Evolutionary conservation across 805 yeast species (phyloP).

Genomic region (Zygosaccharomyces rouxii): DNA sequence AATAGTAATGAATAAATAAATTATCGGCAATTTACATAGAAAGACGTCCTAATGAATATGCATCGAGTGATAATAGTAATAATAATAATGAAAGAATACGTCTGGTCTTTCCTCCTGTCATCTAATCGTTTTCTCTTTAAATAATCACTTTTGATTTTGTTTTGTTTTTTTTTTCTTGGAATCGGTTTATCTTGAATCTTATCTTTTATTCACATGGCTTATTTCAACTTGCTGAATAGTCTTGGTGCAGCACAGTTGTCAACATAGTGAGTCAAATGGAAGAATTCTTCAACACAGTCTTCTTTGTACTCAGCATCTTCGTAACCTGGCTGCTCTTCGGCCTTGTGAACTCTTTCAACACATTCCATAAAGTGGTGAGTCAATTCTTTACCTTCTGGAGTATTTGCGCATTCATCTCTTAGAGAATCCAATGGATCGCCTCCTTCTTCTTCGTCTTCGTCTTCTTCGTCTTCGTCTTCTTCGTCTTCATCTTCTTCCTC

Average conservation of each 20-base stretch:
- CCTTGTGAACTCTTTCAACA: slow-evolving; percentile 89
- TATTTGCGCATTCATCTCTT: slow-evolving; percentile 63
- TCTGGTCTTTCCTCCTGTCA: slow-evolving; percentile 5
- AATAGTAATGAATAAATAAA: slow-evolving; percentile 7
- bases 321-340: slow-evolving; percentile 78
- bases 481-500: slow-evolving; percentile 37
- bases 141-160: not conserved
- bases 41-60: slow-evolving; percentile 7
- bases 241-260: slow-evolving; percentile 90
- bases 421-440: slow-evolving; percentile 63
- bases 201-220: slow-evolving; percentile 24
- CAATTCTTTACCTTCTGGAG: slow-evolving; percentile 63
- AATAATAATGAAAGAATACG: slow-evolving; percentile 1
- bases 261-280: slow-evolving; percentile 92
- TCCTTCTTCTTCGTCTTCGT: slow-evolving; percentile 63
- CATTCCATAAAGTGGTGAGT: slow-evolving; percentile 93
- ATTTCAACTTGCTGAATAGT: slow-evolving; percentile 81
- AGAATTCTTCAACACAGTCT: slow-evolving; percentile 97
- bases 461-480: slow-evolving; percentile 61
- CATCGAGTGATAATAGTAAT: slow-evolving; percentile 2
- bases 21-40: slow-evolving; percentile 8
- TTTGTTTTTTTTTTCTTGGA: not conserved
- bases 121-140: slow-evolving; percentile 3
- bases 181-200: not conserved
- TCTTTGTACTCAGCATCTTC: slow-evolving; percentile 80